Base-by-base conservation (phyloP, 2,329 filamentous ascomycete species). In the Scopulariopsis brevicaulis region DNA sequence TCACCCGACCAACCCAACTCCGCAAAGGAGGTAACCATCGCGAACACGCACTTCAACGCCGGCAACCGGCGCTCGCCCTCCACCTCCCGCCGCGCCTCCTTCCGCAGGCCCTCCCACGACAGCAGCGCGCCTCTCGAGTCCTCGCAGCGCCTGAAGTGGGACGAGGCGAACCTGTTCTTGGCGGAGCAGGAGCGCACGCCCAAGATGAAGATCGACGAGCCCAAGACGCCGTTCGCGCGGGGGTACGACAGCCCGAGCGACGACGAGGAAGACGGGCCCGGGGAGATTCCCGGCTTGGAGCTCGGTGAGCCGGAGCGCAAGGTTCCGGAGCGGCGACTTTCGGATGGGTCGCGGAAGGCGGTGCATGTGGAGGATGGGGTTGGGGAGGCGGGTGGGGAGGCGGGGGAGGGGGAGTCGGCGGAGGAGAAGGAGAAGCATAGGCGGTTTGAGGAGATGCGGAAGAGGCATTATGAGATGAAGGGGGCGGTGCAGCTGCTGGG, bases 171-270 rank as follows among this genome's bases (percentile, higher is more conserved):
- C 69, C 81, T 99, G 35, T 99, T 96, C 74, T 81, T 99, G 57
- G 94, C 94, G 8, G 94, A 99, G 75, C 93, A 97, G 73, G 90
- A 97, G 73, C 92, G 89, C 73, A 90, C 86, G 60, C 87, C 88
- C 61, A 96, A 92, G 60, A 99, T 99, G 94, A 99, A 97, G 79
- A 99, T 99, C 63, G 89, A 91, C 64, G 94, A 99, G 76, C 94
- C 94, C 61, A 99, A 99, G 80, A 99, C 94, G 8, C 94, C 94
- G 4, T 99, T 93, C 70, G 94, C 90, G 40, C 88, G 87, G 68
- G 90, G 91, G 67, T 96, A 96, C 72, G 89, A 97, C 68, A 91
- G 92, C 62, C 90, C 90, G 56, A 87, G 86, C 37, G 90, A 94
- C 62, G 86, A 96, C 67, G 80, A 88, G 58, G 77, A 85, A 62